Conservation (phyloP, 2,329 filamentous ascomycete species). For the Xylaria hypoxylon region DNA sequence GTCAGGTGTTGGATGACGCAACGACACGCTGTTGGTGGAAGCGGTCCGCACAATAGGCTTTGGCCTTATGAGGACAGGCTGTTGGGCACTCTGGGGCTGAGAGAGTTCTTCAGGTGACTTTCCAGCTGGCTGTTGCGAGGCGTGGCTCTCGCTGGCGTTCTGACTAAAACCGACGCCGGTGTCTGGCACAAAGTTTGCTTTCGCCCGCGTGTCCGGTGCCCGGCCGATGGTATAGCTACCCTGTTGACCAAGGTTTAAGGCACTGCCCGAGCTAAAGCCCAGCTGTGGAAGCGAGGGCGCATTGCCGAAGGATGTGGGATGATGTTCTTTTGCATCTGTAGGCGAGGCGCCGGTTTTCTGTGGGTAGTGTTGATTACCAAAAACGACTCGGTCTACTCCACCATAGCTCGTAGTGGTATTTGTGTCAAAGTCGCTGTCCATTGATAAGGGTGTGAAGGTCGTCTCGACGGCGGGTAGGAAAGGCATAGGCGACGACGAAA, state of each 20-base stretch:
- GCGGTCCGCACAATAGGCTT: conserved; percentile 62
- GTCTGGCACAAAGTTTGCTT: conserved; percentile 38
- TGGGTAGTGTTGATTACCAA: conserved; percentile 27
- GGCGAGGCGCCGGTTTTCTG: conserved; percentile 43
- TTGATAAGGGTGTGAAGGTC: conserved; percentile 51
- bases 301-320: conserved; percentile 48
- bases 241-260: conserved; percentile 32
- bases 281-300: conserved; percentile 41
- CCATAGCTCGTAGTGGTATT: background rate
- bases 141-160: conserved; percentile 25
- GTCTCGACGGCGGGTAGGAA: conserved; percentile 46
- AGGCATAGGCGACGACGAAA: conserved; percentile 50
- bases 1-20: conserved; percentile 72
- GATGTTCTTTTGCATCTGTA: conserved; percentile 48
- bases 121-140: conserved; percentile 19
- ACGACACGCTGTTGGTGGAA: conserved; percentile 58
- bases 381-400: conserved; percentile 17
- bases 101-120: conserved; percentile 33
- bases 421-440: conserved; percentile 47
- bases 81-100: conserved; percentile 34
- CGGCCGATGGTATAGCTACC: conserved; percentile 7
- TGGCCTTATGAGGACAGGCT: conserved; percentile 47
- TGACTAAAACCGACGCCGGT: conserved; percentile 29
- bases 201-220: conserved; percentile 19
- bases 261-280: conserved; percentile 36